These are phyloP conservation scores for Ceratocystis lukuohia DNA, from an alignment of 2,329 filamentous ascomycete species.

Conservation along the genomic window DNA sequence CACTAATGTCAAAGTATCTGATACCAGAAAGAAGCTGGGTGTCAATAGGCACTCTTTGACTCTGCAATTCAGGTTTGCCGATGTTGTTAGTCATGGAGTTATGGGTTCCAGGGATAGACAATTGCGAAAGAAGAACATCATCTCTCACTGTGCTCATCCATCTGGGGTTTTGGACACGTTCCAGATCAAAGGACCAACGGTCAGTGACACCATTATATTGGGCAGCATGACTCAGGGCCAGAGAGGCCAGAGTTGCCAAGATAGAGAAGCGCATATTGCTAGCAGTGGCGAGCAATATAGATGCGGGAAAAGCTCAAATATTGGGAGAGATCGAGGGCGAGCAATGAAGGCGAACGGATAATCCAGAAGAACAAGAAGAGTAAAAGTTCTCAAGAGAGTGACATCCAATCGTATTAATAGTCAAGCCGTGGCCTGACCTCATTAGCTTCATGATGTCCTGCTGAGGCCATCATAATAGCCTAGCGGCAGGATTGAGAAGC, in stretches of 20 bases:
- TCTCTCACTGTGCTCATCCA: slow-evolving; percentile 36
- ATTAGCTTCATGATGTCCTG: slow-evolving; percentile 29
- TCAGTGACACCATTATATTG: not conserved
- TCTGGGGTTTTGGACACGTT: slow-evolving; percentile 24
- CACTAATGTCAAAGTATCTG: slow-evolving; percentile 38
- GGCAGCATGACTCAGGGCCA: not conserved
- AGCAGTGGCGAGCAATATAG: not conserved
- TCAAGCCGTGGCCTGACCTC: slow-evolving; percentile 20
- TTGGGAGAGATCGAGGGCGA: not conserved
- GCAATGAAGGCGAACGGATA: not conserved
- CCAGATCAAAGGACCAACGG: slow-evolving; percentile 30
- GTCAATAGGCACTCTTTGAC: slow-evolving; percentile 22
- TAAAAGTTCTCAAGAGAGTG: not conserved
- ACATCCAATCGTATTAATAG: not conserved
- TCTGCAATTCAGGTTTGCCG: slow-evolving; percentile 20
- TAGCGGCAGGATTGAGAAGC: slow-evolving; percentile 26
- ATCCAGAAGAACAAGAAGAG: not conserved
- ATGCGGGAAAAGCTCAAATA: not conserved
- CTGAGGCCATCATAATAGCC: slow-evolving; percentile 36
- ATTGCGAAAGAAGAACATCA: slow-evolving; percentile 28
- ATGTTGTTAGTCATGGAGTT: slow-evolving; percentile 41
- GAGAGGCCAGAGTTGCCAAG: not conserved
- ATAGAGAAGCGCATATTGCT: not conserved
- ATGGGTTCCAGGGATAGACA: slow-evolving; percentile 40
- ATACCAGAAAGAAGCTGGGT: slow-evolving; percentile 35